Evolutionary conservation across 2,329 filamentous ascomycete species (phyloP).

Genomic region (Coleophoma eucalyptorum): DNA sequence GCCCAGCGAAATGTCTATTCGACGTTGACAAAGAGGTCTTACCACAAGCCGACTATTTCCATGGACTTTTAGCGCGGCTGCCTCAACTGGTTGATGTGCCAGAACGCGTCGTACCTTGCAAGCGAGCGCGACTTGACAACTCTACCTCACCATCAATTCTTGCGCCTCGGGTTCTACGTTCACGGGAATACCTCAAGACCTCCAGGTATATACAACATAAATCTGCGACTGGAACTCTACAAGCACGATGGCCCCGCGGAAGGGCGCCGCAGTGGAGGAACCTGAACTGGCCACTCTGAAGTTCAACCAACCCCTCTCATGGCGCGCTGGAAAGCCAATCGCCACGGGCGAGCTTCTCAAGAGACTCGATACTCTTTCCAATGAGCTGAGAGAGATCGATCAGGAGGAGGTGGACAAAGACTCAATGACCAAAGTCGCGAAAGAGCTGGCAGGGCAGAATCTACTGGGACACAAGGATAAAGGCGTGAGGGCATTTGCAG

Average conservation of each 20-base stretch:
- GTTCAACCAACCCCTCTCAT: conserved; percentile 85
- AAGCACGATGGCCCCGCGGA: conserved; percentile 27
- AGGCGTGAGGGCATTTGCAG: conserved; percentile 84
- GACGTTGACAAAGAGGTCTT: too few species aligned
- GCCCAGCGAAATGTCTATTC: too few species aligned
- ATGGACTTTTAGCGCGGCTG: neutral
- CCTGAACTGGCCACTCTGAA: conserved; percentile 48
- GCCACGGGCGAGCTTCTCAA: conserved; percentile 76
- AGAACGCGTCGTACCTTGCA: neutral
- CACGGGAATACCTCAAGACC: neutral
- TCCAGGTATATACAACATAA: neutral
- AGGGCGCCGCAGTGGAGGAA: conserved; percentile 18
- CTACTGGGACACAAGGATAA: conserved; percentile 88
- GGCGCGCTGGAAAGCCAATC: conserved; percentile 89
- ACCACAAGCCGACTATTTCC: too few species aligned
- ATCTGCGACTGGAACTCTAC: conserved; percentile 15
- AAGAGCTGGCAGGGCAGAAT: conserved; percentile 78
- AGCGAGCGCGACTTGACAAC: neutral
- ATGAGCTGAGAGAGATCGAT: conserved; percentile 80
- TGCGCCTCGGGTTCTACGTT: neutral
- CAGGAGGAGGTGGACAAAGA: conserved; percentile 81
- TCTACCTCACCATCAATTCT: neutral
- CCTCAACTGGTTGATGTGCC: neutral
- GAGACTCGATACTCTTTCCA: conserved; percentile 74
- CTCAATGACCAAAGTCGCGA: conserved; percentile 80